Conservation (phyloP, 371 early-diverging fungal species). For the Zancudomyces culisetae region DNA sequence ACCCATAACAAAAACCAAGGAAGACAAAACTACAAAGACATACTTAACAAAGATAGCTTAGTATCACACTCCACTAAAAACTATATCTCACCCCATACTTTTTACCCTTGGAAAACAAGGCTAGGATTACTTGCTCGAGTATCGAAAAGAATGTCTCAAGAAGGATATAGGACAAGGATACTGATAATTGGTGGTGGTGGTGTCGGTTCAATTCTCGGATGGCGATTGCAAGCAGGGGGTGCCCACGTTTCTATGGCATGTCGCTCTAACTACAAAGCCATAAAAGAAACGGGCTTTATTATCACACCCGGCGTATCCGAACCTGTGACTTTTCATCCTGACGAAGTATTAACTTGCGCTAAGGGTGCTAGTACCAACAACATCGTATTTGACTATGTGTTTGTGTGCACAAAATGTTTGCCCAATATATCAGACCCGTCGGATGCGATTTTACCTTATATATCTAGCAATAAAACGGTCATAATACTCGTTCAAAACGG, state of each 20-base stretch:
- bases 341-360: conserved; percentile 32
- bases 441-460: conserved; percentile 39
- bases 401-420: conserved; percentile 57
- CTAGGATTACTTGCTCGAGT: too few relatives aligned
- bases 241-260: conserved; percentile 48
- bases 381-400: conserved; percentile 39
- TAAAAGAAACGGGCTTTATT: conserved; percentile 35
- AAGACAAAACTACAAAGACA: too few relatives aligned
- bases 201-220: conserved; percentile 51
- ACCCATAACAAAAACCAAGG: too few relatives aligned
- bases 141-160: too few relatives aligned
- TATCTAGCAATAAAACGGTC: conserved; percentile 30
- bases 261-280: conserved; percentile 54
- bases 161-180: too few relatives aligned
- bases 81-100: too few relatives aligned
- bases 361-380: conserved; percentile 25
- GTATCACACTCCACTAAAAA: too few relatives aligned
- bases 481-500: conserved; percentile 78
- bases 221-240: conserved; percentile 39
- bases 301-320: conserved; percentile 46
- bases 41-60: too few relatives aligned
- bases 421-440: conserved; percentile 40
- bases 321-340: conserved; percentile 36
- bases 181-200: conserved; percentile 62
- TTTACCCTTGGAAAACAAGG: too few relatives aligned